Evolutionary conservation across 768 basidiomycete species (phyloP).

Genomic region (Coprinopsis cinerea): DNA sequence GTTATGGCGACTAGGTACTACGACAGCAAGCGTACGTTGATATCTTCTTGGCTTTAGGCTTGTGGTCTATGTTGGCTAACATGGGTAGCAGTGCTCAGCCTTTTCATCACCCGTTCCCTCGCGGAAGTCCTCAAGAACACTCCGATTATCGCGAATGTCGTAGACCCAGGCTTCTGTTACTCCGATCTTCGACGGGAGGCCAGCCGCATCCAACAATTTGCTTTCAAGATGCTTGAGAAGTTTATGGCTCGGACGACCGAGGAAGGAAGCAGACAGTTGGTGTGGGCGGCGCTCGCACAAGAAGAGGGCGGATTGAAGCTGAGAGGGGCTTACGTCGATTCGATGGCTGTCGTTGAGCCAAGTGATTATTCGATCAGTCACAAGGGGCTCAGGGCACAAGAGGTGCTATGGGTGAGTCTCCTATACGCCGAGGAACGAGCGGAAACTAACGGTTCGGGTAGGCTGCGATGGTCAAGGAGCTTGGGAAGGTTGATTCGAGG

Average conservation of each 20-base stretch:
- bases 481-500: neutral
- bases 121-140: slow-evolving; percentile 23
- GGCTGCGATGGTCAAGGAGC: neutral
- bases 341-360: slow-evolving; percentile 21
- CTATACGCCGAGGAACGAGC: neutral
- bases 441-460: neutral
- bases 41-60: no score
- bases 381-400: slow-evolving; percentile 20
- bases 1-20: neutral
- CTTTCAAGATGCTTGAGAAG: slow-evolving; percentile 24
- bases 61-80: neutral
- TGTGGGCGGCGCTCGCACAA: slow-evolving; percentile 27
- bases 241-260: slow-evolving; percentile 33
- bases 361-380: slow-evolving; percentile 24
- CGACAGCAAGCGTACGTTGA: slow-evolving; percentile 7
- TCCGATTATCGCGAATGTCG: slow-evolving; percentile 29
- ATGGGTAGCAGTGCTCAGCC: slow-evolving; percentile 30
- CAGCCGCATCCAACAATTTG: slow-evolving; percentile 10
- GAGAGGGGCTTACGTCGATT: slow-evolving; percentile 25
- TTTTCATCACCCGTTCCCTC: slow-evolving; percentile 35
- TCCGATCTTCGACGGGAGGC: slow-evolving; percentile 27
- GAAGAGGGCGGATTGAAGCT: slow-evolving; percentile 16
- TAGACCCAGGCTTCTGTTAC: slow-evolving; percentile 40
- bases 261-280: slow-evolving; percentile 29
- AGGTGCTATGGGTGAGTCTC: slow-evolving; percentile 25